Percentiles rank a stretch among this genome's conserved stretches.
Conservation (phyloP, 2,329 filamentous ascomycete genomes). For the Ceratocystis cubensis region DNA sequence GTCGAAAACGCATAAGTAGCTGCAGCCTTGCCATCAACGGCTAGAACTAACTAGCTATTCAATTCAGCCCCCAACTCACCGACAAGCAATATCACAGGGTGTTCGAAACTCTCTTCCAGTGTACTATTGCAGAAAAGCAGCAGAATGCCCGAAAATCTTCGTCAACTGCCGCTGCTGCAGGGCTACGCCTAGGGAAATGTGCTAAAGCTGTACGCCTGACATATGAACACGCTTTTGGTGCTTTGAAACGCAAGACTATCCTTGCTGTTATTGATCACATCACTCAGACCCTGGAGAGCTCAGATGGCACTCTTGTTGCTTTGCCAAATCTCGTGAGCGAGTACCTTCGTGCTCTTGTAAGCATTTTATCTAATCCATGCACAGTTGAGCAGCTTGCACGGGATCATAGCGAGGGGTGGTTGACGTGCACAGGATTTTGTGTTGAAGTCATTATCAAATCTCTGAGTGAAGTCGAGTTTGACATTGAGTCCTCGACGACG, state of each 20-base stretch:
- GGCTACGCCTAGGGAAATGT: slow-evolving; percentile 51
- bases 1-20: slow-evolving; percentile 15
- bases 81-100: slow-evolving; percentile 74
- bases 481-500: slow-evolving; percentile 21
- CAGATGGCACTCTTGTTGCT: slow-evolving; percentile 50
- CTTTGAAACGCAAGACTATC: slow-evolving; percentile 64
- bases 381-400: slow-evolving; percentile 68
- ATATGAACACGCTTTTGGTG: slow-evolving; percentile 54
- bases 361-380: slow-evolving; percentile 57
- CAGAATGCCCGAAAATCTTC: slow-evolving; percentile 45
- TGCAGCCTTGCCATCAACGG: not conserved
- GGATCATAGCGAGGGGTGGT: slow-evolving; percentile 49
- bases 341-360: slow-evolving; percentile 63
- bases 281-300: slow-evolving; percentile 54
- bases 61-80: slow-evolving; percentile 35
- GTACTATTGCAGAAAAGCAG: slow-evolving; percentile 54
- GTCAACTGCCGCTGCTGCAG: slow-evolving; percentile 37
- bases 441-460: slow-evolving; percentile 47
- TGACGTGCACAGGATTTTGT: slow-evolving; percentile 57
- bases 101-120: slow-evolving; percentile 67
- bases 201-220: slow-evolving; percentile 60
- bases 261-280: slow-evolving; percentile 71
- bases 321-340: slow-evolving; percentile 51
- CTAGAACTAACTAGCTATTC: not conserved
- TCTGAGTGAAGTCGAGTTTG: slow-evolving; percentile 31